phyloP scores from a whole-genome alignment of 2,329 filamentous ascomycete genomes.

The Fusarium temperatum region DNA sequence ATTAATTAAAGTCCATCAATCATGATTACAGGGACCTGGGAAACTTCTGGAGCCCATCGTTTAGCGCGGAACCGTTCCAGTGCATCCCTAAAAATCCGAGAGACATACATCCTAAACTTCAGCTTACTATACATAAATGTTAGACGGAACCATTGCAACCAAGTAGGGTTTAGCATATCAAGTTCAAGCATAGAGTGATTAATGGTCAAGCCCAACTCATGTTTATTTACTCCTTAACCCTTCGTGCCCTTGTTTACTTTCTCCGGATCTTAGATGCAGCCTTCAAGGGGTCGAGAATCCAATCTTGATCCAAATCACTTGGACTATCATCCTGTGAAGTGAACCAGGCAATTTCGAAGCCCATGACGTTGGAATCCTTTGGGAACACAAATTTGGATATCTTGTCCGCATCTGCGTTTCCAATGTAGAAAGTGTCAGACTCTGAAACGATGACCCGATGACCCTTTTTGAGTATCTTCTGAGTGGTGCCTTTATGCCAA shows the following conservation, averaged over 20 bases:
- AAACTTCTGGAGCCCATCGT: no score
- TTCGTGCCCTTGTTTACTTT: not conserved
- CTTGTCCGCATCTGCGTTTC: not conserved
- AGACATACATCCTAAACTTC: not conserved
- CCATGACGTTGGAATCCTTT: not conserved
- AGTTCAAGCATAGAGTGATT: accelerated
- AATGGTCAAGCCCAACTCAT: accelerated
- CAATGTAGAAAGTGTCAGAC: constrained; percentile 1
- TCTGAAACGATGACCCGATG: not conserved
- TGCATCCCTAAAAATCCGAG: no score
- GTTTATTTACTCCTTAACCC: no score
- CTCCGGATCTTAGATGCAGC: constrained; percentile 5
- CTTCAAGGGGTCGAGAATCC: not conserved
- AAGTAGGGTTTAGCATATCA: no score
- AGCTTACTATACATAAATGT: accelerated
- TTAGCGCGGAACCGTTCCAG: no score
- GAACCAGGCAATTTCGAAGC: constrained; percentile 4
- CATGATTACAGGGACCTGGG: accelerated
- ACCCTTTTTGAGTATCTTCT: not conserved
- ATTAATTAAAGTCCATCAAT: accelerated
- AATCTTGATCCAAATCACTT: not conserved
- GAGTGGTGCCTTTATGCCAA: not conserved
- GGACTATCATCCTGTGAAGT: constrained; percentile 2
- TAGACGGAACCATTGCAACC: accelerated
- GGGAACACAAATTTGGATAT: not conserved